phyloP scores from a whole-genome alignment of 192 early-diverging fungal species.

The Entomortierella lignicola region DNA sequence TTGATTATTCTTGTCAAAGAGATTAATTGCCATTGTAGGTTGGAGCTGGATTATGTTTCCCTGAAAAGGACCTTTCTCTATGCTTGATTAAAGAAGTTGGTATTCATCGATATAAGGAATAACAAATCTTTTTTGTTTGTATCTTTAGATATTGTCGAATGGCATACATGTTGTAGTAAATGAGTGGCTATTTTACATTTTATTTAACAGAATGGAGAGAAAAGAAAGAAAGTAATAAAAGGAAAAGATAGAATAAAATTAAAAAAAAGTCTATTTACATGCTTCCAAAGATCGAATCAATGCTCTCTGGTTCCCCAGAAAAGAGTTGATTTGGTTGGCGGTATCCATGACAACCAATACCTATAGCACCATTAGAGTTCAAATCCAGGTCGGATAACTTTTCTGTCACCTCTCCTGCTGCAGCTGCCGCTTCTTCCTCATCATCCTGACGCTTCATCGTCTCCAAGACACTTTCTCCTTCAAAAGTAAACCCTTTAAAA shows the following conservation, averaged over 20 bases:
- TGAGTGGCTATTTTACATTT: not conserved
- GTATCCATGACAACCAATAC: not conserved
- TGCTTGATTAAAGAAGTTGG: too few species aligned
- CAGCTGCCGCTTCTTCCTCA: not conserved
- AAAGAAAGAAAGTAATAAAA: not conserved
- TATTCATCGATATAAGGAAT: too few species aligned
- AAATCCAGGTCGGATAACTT: not conserved
- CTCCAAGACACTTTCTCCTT: constrained; percentile 52
- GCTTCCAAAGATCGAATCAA: constrained; percentile 55
- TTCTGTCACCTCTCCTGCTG: not conserved
- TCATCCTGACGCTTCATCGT: constrained; percentile 45
- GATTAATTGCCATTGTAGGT: too few species aligned
- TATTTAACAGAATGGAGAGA: not conserved
- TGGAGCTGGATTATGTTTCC: too few species aligned
- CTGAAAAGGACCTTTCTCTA: too few species aligned
- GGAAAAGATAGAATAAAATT: not conserved
- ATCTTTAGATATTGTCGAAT: too few species aligned
- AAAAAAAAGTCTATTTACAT: constrained; percentile 17
- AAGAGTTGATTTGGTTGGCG: constrained; percentile 20
- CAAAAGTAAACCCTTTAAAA: constrained; percentile 74
- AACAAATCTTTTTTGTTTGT: too few species aligned
- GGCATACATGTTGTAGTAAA: too few species aligned
- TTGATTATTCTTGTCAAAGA: too few species aligned
- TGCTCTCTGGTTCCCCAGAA: constrained; percentile 33
- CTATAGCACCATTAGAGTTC: not conserved